phyloP scores from a whole-genome alignment of 805 yeast genomes.

The Millerago galiae region DNA sequence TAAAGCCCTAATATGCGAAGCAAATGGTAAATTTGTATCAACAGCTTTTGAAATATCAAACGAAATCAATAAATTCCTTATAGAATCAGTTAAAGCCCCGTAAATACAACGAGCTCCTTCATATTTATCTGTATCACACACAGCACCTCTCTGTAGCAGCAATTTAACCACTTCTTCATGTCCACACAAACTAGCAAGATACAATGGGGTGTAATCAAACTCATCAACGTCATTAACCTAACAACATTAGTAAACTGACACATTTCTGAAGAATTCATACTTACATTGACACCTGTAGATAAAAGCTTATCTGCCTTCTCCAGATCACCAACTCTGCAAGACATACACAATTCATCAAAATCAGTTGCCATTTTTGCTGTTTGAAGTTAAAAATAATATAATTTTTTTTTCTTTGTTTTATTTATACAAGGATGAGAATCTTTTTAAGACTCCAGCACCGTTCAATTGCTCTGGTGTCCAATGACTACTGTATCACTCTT shows the following conservation, averaged over 20 bases:
- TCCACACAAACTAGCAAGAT: constrained; percentile 70
- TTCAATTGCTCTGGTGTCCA: constrained; percentile 58
- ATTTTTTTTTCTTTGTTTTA: neutral
- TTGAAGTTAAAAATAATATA: neutral
- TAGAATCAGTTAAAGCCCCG: constrained; percentile 68
- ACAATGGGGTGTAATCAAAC: constrained; percentile 72
- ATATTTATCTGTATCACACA: constrained; percentile 75
- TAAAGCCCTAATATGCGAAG: constrained; percentile 56
- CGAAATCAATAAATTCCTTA: constrained; percentile 49
- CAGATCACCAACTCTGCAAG: constrained; percentile 65
- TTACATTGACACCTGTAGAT: constrained; percentile 42
- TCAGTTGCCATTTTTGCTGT: constrained; percentile 7
- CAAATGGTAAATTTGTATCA: constrained; percentile 66
- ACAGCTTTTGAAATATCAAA: constrained; percentile 65
- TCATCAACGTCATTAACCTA: constrained; percentile 44
- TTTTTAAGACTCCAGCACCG: constrained; percentile 57
- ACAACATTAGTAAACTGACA: neutral
- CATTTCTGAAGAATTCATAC: constrained; percentile 10
- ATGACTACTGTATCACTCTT: constrained; percentile 53
- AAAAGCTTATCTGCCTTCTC: constrained; percentile 56
- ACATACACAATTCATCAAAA: constrained; percentile 47
- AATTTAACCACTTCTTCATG: constrained; percentile 58
- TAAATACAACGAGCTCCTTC: constrained; percentile 75
- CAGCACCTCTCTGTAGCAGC: constrained; percentile 60
- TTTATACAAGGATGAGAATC: constrained; percentile 13